Evolutionary conservation across 2,329 filamentous ascomycete species (phyloP), one percentile per base, ranked within the genome.

Genomic region (Fusarium neocosmosporiellum): DNA sequence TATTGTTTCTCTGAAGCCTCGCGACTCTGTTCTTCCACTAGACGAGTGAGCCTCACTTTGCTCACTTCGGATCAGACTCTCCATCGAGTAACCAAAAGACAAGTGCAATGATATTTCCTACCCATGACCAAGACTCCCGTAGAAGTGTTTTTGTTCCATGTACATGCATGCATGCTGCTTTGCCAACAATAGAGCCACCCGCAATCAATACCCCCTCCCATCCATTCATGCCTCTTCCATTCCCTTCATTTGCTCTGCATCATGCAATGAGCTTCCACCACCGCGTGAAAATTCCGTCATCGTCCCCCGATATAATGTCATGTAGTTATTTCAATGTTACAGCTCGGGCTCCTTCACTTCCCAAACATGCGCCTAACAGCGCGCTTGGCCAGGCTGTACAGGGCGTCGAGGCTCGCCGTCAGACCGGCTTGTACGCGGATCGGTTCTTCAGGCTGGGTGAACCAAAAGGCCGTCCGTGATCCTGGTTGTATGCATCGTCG

Each of bases 21-120:
- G 27, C 46, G 24, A 31, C 46, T 29, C 9, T 31, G 46, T 31
- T 31, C 46, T 50, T 31, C 24, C 24, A 2, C 24, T 48, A 29
- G n/a, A 50, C 46, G 27, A 50, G 46, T 50, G 46, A 50, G 46
- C 46, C 27, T 50, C 46, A 50, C 24, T 50, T 50, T 31, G 46
- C 46, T 50, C 46, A 50, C 46, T 31, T 29, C 14, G n/a, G 24
- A 48, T 24, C 24, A 48, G 16, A 29, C 24, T 48, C 24, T 29
- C 43, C 43, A 2, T 50, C 7, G 27, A 69, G 55, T 53, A 55
- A 66, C 50, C 55, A 71, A 74, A 62, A 70, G 71, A 53, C 68
- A 68, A 67, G 66, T 70, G 65, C 65, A 72, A 73, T 76, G 72
- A 77, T 77, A 77, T 77, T 77, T 74, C 72, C 72, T 76, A 75